Percentiles rank a stretch among this genome's conserved stretches.
phyloP scores from a whole-genome alignment of 2,329 filamentous ascomycete species.

The Ascosphaera acerosa region DNA sequence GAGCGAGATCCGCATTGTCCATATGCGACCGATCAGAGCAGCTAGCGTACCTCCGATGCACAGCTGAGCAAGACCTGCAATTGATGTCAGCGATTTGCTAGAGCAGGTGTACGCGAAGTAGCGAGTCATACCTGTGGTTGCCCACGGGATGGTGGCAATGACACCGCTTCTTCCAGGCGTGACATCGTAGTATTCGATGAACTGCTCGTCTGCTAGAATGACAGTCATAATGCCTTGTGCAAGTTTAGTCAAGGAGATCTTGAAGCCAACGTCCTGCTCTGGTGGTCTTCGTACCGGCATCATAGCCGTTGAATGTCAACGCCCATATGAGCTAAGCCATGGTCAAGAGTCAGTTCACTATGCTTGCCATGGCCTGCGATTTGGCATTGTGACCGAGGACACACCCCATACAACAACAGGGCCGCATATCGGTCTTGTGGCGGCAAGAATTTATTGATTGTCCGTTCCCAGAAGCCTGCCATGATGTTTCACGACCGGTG shows the following conservation, averaged over 20 bases:
- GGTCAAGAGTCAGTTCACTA: slow-evolving; percentile 8
- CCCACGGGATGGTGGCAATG: slow-evolving; percentile 20
- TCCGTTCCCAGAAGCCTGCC: background rate
- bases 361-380: slow-evolving; percentile 2
- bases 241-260: slow-evolving; percentile 1
- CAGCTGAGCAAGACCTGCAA: slow-evolving; percentile 14
- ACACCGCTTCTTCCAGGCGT: slow-evolving; percentile 13
- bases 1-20: slow-evolving; percentile 18
- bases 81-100: too few relatives aligned
- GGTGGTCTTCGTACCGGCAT: slow-evolving; percentile 10
- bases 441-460: slow-evolving; percentile 14
- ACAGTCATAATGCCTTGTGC: slow-evolving; percentile 17
- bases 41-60: slow-evolving; percentile 18
- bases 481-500: too few relatives aligned
- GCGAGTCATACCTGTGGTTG: slow-evolving; percentile 14
- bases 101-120: background rate
- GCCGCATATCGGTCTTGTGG: slow-evolving; percentile 17
- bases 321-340: slow-evolving; percentile 14
- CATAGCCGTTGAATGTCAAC: slow-evolving; percentile 20
- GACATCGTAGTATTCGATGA: slow-evolving; percentile 17
- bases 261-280: background rate
- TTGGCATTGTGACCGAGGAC: background rate
- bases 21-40: slow-evolving; percentile 14
- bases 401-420: slow-evolving; percentile 8
- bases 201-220: slow-evolving; percentile 20